phyloP scores from a whole-genome alignment of 129 eudicot species.

The Chrysanthemum seticuspe region DNA sequence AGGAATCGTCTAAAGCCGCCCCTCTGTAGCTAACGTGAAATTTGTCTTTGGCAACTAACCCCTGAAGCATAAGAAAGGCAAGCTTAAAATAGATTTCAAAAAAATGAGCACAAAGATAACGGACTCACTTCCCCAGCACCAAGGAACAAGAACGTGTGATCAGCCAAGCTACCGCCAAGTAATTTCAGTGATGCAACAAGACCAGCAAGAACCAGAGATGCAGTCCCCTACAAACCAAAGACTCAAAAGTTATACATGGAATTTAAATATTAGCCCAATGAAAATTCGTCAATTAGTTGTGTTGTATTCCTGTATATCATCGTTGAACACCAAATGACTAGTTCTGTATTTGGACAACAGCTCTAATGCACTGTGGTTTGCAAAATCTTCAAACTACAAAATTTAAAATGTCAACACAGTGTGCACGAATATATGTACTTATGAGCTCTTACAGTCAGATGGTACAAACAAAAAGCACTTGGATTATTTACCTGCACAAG shows the following conservation, averaged over 20 bases:
- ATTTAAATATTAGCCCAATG: background rate
- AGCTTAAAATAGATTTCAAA: too few relatives aligned
- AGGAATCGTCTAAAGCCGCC: too few relatives aligned
- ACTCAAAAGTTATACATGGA: conserved; percentile 12
- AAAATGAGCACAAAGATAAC: too few relatives aligned
- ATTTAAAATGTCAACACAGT: conserved; percentile 20
- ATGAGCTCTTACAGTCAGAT: background rate
- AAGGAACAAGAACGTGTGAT: too few relatives aligned
- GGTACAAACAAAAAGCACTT: background rate
- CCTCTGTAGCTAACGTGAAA: too few relatives aligned
- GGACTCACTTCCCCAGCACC: too few relatives aligned
- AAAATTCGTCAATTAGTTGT: conserved; percentile 4
- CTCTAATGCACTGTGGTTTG: conserved; percentile 94
- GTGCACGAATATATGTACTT: background rate
- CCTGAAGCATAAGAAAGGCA: too few relatives aligned
- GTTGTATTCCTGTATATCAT: conserved; percentile 81
- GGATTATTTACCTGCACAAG: conserved; percentile 64
- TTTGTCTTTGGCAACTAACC: too few relatives aligned
- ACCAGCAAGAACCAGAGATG: conserved; percentile 88
- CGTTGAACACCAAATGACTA: conserved; percentile 88
- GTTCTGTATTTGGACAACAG: conserved; percentile 68
- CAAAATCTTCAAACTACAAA: conserved; percentile 85
- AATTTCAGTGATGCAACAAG: conserved; percentile 78
- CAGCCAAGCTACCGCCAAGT: too few relatives aligned
- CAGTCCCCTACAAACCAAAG: conserved; percentile 63